A percentile compares a stretch with the other conserved stretches of the same genome.
phyloP scores from a whole-genome alignment of 345 rosid species.

The Microthlaspi erraticum region DNA sequence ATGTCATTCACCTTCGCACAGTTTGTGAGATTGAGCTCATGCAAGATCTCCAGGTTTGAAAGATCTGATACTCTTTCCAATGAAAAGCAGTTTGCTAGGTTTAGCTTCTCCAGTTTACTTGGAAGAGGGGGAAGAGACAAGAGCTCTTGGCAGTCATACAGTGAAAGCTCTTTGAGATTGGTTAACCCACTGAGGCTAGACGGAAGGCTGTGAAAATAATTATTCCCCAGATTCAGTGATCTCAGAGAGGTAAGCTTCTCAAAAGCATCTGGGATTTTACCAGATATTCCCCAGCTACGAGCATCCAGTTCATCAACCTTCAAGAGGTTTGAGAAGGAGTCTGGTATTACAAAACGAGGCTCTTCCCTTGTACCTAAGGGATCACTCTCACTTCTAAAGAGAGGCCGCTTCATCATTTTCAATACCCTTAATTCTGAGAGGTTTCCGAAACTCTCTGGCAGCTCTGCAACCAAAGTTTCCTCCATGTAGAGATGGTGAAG shows the following conservation, averaged over 20 bases:
- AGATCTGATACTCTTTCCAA: slow-evolving; percentile 35
- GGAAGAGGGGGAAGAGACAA: slow-evolving; percentile 41
- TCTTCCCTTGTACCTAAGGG: slow-evolving; percentile 1
- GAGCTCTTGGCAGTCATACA: slow-evolving; percentile 45
- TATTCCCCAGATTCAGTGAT: slow-evolving; percentile 31
- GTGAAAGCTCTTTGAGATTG: slow-evolving; percentile 17
- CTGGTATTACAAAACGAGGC: slow-evolving; percentile 23
- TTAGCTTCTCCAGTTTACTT: slow-evolving; percentile 1
- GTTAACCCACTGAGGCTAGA: slow-evolving; percentile 27
- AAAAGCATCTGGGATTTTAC: slow-evolving; percentile 34
- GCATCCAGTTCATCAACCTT: slow-evolving; percentile 40
- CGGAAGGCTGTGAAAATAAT: slow-evolving; percentile 42
- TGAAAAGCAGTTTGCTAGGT: slow-evolving; percentile 40
- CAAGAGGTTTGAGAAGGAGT: slow-evolving; percentile 41
- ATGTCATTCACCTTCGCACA: slow-evolving; percentile 31
- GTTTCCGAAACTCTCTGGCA: slow-evolving; percentile 44
- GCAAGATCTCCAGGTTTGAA: slow-evolving; percentile 16
- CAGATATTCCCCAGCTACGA: slow-evolving; percentile 33
- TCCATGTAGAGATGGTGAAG: slow-evolving; percentile 22
- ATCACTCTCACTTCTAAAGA: slow-evolving; percentile 33
- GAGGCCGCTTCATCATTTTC: slow-evolving; percentile 39
- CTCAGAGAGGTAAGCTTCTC: slow-evolving; percentile 29
- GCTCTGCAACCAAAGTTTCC: slow-evolving; percentile 3
- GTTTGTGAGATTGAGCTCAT: slow-evolving; percentile 36
- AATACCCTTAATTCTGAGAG: slow-evolving; percentile 36